Percentiles rank a stretch among this genome's conserved stretches.
Conservation (phyloP, 176 grass and related monocot genomes). For the Zoysia pacifica region DNA sequence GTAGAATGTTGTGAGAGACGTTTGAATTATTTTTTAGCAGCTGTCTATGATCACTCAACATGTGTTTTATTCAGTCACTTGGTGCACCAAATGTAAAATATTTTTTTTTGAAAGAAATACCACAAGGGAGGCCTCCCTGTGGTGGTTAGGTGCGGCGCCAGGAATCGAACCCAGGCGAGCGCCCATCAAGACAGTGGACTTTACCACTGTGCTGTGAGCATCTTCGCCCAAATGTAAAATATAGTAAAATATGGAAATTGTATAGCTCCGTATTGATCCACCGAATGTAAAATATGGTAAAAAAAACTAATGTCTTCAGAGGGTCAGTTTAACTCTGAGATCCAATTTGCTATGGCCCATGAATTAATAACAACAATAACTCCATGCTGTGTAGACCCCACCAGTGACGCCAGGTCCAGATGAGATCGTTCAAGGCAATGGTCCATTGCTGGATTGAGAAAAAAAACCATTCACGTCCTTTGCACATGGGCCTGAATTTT, state of each 20-base stretch:
- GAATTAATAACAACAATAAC: constrained; percentile 48
- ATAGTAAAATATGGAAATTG: no score
- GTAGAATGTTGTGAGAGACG: neutral
- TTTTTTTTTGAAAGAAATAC: no score
- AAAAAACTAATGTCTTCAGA: no score
- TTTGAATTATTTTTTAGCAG: neutral
- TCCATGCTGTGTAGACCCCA: constrained; percentile 35
- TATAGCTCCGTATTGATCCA: no score
- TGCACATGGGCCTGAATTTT: constrained; percentile 31
- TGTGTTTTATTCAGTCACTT: neutral
- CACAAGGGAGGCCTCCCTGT: no score
- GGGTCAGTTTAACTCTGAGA: constrained; percentile 9
- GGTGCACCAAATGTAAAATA: neutral
- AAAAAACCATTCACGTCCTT: constrained; percentile 26
- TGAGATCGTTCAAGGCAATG: constrained; percentile 39
- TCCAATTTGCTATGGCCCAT: constrained; percentile 51
- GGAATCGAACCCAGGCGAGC: no score
- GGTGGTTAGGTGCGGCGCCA: no score
- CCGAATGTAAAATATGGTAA: no score
- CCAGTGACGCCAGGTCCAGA: constrained; percentile 48
- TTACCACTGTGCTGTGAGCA: no score
- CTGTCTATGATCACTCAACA: neutral
- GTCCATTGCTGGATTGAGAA: constrained; percentile 22
- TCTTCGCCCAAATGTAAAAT: no score
- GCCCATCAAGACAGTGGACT: no score